These are phyloP conservation scores for Cordia subcordata DNA, from an alignment of 257 asterid species.

Conservation along the genomic window DNA sequence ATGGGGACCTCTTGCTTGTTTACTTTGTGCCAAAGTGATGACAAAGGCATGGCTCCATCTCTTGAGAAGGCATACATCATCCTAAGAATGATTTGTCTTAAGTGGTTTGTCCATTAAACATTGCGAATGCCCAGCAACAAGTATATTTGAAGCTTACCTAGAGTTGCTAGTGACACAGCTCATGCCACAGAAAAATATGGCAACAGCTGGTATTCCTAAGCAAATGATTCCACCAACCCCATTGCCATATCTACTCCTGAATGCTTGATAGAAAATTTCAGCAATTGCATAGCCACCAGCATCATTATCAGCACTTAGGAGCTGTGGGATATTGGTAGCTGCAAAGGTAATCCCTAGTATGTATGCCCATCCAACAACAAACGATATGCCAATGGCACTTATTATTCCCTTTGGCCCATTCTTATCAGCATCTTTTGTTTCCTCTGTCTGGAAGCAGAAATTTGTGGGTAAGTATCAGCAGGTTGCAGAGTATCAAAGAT, in stretches of 20 bases:
- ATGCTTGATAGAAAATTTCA: constrained; percentile 68
- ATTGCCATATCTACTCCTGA: constrained; percentile 70
- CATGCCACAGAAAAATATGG: constrained; percentile 94
- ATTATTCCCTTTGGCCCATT: constrained; percentile 93
- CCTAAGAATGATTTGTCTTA: constrained; percentile 29
- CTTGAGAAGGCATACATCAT: constrained; percentile 97
- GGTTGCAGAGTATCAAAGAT: too few species aligned
- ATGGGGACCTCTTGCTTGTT: constrained; percentile 82
- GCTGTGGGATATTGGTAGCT: constrained; percentile 68
- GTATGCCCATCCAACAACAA: constrained; percentile 91
- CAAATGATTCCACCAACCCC: constrained; percentile 83
- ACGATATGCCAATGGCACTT: constrained; percentile 87
- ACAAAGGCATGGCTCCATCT: constrained; percentile 98
- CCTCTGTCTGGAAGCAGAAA: constrained; percentile 78
- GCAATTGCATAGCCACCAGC: constrained; percentile 97
- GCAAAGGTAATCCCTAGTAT: constrained; percentile 91
- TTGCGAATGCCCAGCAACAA: too few species aligned
- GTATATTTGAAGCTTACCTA: constrained; percentile 40
- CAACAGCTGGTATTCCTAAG: constrained; percentile 66
- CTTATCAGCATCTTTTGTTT: constrained; percentile 76
- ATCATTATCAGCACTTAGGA: constrained; percentile 55
- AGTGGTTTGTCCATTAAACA: not conserved
- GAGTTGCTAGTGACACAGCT: constrained; percentile 94
- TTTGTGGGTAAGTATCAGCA: too few species aligned
- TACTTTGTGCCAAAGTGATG: constrained; percentile 79